Conservation (phyloP, 345 rosid genomes). For the Eucalyptus cloeziana region DNA sequence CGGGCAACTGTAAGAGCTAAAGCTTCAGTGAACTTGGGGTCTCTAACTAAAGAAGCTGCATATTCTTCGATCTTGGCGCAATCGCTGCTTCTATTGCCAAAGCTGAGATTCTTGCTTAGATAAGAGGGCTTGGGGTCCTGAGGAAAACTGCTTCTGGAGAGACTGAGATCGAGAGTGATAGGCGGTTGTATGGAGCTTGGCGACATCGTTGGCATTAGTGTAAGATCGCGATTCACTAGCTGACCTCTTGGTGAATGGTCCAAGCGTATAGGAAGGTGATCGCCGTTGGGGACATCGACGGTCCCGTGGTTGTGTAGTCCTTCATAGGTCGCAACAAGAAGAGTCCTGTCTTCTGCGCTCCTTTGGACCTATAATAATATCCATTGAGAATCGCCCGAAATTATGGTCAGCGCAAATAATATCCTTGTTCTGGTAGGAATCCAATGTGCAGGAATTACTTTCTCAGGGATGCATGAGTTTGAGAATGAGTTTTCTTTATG, state of each 20-base stretch:
- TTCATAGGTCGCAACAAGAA: slow-evolving; percentile 39
- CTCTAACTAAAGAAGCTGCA: slow-evolving; percentile 20
- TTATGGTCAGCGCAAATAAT: not conserved
- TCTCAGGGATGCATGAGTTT: not conserved
- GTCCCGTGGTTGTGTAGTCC: slow-evolving; percentile 45
- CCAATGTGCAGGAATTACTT: not conserved
- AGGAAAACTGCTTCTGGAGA: not conserved
- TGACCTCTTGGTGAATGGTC: not conserved
- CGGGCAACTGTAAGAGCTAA: slow-evolving; percentile 35
- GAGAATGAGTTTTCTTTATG: not conserved
- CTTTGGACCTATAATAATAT: slow-evolving; percentile 29
- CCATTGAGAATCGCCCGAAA: not conserved
- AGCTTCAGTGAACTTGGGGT: slow-evolving; percentile 22
- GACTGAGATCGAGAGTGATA: not conserved
- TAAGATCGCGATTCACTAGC: not conserved
- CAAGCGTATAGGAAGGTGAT: not conserved
- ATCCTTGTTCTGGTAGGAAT: not conserved
- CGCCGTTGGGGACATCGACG: not conserved
- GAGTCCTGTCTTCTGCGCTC: slow-evolving; percentile 22
- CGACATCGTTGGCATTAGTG: not conserved
- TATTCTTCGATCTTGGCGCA: slow-evolving; percentile 7
- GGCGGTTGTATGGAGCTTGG: not conserved
- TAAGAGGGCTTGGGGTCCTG: not conserved
- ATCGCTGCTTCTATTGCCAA: not conserved
- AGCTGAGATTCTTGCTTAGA: not conserved